These are phyloP conservation scores for Endotrypanum monterogeii DNA, from an alignment of 208 protist genomes.

Conservation along the genomic window DNA sequence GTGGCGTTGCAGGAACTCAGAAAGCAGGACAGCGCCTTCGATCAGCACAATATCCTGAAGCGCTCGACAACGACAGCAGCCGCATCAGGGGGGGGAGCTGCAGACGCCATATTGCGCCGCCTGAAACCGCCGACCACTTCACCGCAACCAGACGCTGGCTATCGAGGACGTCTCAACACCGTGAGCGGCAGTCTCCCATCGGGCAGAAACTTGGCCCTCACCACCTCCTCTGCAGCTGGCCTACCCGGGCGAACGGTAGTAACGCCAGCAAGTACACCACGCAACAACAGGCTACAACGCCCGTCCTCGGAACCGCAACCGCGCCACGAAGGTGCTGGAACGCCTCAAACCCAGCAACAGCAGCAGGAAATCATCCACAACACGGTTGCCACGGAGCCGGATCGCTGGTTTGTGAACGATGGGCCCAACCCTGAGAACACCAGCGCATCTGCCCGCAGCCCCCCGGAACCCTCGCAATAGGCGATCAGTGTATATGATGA, in stretches of 20 bases:
- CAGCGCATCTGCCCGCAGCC: background rate
- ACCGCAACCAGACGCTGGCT: conserved; percentile 1
- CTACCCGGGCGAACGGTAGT: background rate
- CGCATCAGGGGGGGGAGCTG: background rate
- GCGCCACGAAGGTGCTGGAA: background rate
- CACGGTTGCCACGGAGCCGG: background rate
- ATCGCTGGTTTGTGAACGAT: conserved; percentile 27
- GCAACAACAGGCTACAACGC: conserved; percentile 13
- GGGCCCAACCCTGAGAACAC: conserved; percentile 9
- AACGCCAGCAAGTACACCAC: background rate
- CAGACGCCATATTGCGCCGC: background rate
- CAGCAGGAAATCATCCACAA: background rate
- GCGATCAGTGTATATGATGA: too few relatives aligned
- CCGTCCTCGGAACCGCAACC: conserved; percentile 23
- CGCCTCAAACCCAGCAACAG: conserved; percentile 3
- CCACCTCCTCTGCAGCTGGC: background rate
- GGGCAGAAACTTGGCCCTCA: background rate
- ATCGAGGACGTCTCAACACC: conserved; percentile 4
- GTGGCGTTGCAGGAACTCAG: conserved; percentile 52
- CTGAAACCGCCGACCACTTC: conserved; percentile 8
- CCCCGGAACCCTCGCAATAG: background rate
- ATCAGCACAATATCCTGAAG: conserved; percentile 12
- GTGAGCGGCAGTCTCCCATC: background rate
- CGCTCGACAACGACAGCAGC: background rate
- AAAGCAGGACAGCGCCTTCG: conserved; percentile 38